These are phyloP conservation scores for Aspergillus cejpii DNA, from an alignment of 2,329 filamentous ascomycete species.

Conservation along the genomic window DNA sequence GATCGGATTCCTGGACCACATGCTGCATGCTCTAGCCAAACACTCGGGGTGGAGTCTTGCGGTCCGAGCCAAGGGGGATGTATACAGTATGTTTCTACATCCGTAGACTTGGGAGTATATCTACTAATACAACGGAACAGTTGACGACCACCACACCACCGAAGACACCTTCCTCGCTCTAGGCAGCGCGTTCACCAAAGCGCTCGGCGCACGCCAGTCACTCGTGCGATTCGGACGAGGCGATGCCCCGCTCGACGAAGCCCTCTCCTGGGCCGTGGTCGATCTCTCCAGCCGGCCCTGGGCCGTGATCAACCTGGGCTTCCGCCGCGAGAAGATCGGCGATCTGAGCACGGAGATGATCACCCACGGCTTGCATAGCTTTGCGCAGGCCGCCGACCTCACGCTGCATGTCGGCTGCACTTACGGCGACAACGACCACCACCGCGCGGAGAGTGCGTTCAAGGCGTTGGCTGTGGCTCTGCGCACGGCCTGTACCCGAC, in stretches of 20 bases:
- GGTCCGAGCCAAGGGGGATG: constrained; percentile 75
- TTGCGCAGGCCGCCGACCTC: constrained; percentile 79
- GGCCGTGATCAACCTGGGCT: constrained; percentile 72
- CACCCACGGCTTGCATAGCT: constrained; percentile 89
- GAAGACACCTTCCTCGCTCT: constrained; percentile 93
- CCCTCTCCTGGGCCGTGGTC: constrained; percentile 84
- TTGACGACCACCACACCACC: constrained; percentile 97
- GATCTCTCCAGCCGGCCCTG: constrained; percentile 91
- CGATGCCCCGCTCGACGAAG: constrained; percentile 91
- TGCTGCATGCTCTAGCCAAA: constrained; percentile 94
- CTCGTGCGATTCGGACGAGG: constrained; percentile 86
- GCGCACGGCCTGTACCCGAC: constrained; percentile 64
- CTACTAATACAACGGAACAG: constrained; percentile 46
- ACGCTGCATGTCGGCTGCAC: constrained; percentile 95
- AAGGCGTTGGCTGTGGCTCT: constrained; percentile 90
- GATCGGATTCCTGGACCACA: constrained; percentile 97
- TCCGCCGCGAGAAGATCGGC: constrained; percentile 87
- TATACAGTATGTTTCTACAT: constrained; percentile 63
- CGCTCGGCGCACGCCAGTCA: constrained; percentile 70
- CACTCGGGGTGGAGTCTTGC: constrained; percentile 90
- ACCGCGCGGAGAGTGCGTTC: constrained; percentile 92
- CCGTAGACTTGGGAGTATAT: too few relatives aligned
- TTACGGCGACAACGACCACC: constrained; percentile 88
- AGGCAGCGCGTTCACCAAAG: constrained; percentile 72
- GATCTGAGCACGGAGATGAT: constrained; percentile 95